Conservation (phyloP, 2,329 filamentous ascomycete genomes). For the Colletotrichum navitas region DNA sequence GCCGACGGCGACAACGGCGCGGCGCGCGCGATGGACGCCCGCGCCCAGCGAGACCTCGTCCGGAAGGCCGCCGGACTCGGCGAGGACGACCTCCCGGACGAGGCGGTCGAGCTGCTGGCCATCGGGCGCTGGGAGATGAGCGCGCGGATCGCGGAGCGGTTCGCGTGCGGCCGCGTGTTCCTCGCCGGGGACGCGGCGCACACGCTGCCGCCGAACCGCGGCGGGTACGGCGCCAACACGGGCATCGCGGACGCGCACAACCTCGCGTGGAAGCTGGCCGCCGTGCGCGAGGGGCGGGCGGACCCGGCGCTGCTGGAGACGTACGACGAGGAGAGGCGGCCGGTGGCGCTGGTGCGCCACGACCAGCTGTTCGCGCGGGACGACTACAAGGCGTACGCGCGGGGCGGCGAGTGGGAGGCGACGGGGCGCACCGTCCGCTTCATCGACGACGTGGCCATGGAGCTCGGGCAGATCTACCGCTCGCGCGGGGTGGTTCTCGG, state of each 20-base stretch:
- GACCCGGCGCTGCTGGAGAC: constrained; percentile 49
- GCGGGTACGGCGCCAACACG: constrained; percentile 36
- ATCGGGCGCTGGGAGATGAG: constrained; percentile 45
- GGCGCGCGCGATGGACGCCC: neutral
- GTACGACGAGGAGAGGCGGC: constrained; percentile 55
- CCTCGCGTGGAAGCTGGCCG: constrained; percentile 57
- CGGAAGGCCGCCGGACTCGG: constrained; percentile 15
- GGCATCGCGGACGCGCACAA: constrained; percentile 55
- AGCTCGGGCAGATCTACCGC: constrained; percentile 27
- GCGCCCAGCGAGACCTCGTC: constrained; percentile 13
- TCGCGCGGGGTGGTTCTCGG: neutral
- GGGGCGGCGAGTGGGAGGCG: constrained; percentile 26
- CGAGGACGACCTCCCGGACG: constrained; percentile 24
- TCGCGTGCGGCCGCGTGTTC: constrained; percentile 33
- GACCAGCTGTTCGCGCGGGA: constrained; percentile 46
- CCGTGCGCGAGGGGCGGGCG: constrained; percentile 47
- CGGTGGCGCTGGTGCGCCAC: constrained; percentile 48
- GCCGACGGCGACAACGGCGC: neutral
- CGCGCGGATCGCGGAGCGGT: constrained; percentile 21
- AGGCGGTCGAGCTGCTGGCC: constrained; percentile 43
- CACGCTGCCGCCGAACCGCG: constrained; percentile 31
- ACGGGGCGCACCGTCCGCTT: neutral
- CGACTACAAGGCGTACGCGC: constrained; percentile 41
- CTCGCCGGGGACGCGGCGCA: constrained; percentile 43
- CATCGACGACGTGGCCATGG: constrained; percentile 20